Evolutionary conservation across 2,329 filamentous ascomycete species (phyloP), one percentile per base, ranked within the genome.

Genomic region (Paraphaeosphaeria minitans): DNA sequence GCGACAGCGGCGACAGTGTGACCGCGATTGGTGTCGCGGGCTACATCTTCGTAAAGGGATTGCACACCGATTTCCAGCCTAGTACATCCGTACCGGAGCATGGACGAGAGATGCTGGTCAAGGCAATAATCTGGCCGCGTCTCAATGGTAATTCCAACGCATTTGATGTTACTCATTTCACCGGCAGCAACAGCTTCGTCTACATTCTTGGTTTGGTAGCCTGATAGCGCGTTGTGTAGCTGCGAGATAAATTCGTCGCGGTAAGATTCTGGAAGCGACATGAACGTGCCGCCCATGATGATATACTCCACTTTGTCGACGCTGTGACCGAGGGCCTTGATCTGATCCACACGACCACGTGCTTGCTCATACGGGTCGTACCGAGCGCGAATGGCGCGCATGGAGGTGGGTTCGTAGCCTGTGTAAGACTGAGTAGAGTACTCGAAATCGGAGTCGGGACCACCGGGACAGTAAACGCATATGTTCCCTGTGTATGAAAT

Each of bases 231-330:
- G 74, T 99, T 99, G 80, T 99, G 95, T 52, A 99, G 84, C 73
- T 97, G 94, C 0, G 93, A 90, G 59, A 99, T 97, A 71, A 99
- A 99, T 57, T 91, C 88, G 61, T 99, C 92, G 29, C 95, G 85
- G 77, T 99, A 99, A 24, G 89, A 88, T 70, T 93, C 88, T 9
- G 94, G 85, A 27, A 99, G 80, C 2, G 94, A 98, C 96, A 99
- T 99, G 79, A 99, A 99, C 0, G 95, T 99, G 66, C 95, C 95
- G 60, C 95, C 95, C 95, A 99, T 99, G 75, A 99, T 97, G 74
- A 99, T 99, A 78, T 98, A 99, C 81, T 99, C 95, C 24, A 99
- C 95, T 78, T 99, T 99, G 80, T 99, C 95, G 49, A 99, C 95
- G 47, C 92, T 97, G 78, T 99, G 95, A 0, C 95, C 95, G 0